Conservation (phyloP, 345 rosid species). For the Psidium guajava region DNA sequence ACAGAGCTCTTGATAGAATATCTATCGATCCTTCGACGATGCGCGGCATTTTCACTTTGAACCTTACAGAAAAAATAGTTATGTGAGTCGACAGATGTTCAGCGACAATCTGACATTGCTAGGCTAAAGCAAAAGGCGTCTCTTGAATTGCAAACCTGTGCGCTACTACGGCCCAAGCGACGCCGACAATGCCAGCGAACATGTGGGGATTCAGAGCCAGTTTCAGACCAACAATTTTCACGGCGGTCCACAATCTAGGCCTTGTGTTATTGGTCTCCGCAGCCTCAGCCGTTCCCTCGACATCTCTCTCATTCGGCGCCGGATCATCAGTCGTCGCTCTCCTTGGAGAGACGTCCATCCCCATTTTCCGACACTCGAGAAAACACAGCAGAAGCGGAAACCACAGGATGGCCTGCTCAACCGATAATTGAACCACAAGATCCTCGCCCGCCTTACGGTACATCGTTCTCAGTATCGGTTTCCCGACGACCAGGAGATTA, state of each 20-base stretch:
- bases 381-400: conserved; percentile 59
- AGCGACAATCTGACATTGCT: not conserved
- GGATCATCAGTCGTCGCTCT: too few species aligned
- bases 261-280: not conserved
- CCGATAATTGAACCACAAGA: conserved; percentile 64
- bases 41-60: conserved; percentile 73
- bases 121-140: not conserved
- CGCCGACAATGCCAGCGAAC: conserved; percentile 25
- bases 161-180: conserved; percentile 25
- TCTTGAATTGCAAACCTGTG: conserved; percentile 11
- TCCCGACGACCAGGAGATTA: conserved; percentile 62
- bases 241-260: conserved; percentile 34
- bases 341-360: not conserved
- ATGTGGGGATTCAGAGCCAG: conserved; percentile 30
- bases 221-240: conserved; percentile 31
- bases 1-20: conserved; percentile 84
- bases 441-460: conserved; percentile 62
- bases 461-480: conserved; percentile 63
- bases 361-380: conserved; percentile 42
- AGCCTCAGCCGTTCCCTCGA: conserved; percentile 12
- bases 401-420: conserved; percentile 68
- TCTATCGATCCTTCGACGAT: conserved; percentile 61
- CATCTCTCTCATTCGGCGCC: conserved; percentile 3
- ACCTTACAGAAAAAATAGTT: conserved; percentile 20
- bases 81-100: not conserved